Evolutionary conservation across 2,329 filamentous ascomycete genomes (phyloP).

Genomic region (Aspergillus awamori): DNA sequence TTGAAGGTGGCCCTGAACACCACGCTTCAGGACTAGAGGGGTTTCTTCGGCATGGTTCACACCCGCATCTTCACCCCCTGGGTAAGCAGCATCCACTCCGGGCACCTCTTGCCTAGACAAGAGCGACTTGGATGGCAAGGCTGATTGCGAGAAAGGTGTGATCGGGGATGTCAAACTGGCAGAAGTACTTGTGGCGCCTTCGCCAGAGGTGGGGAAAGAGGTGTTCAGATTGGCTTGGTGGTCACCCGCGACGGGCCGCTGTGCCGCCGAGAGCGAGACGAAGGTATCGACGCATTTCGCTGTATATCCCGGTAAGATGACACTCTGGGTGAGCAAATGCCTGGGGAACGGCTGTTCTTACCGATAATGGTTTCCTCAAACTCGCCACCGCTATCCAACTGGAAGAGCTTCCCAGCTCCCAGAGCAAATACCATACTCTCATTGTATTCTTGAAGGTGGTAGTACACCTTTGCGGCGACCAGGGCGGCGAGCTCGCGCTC

Average conservation of each 20-base stretch:
- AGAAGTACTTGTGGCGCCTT: conserved; percentile 67
- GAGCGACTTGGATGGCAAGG: conserved; percentile 88
- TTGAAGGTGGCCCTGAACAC: conserved; percentile 79
- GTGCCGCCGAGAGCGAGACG: conserved; percentile 74
- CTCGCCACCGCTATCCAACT: conserved; percentile 85
- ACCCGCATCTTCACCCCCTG: conserved; percentile 59
- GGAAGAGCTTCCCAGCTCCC: conserved; percentile 91
- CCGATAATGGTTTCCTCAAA: conserved; percentile 98
- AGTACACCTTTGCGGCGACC: conserved; percentile 97
- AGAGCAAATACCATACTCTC: conserved; percentile 99
- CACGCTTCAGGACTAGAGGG: conserved; percentile 69
- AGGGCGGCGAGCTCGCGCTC: conserved; percentile 92
- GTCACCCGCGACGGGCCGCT: conserved; percentile 54
- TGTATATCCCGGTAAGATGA: conserved; percentile 30
- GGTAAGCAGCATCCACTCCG: conserved; percentile 58
- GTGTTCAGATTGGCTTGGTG: conserved; percentile 72
- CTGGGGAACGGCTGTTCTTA: conserved; percentile 37
- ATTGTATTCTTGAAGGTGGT: conserved; percentile 97
- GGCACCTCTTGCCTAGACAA: conserved; percentile 77
- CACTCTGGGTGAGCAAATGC: not conserved
- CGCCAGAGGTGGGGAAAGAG: conserved; percentile 69
- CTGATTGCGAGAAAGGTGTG: conserved; percentile 92
- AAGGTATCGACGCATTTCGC: conserved; percentile 97
- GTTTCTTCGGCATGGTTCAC: conserved; percentile 59
- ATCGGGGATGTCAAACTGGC: conserved; percentile 79